phyloP scores from a whole-genome alignment of 305 asterid species.

The Plantago coronopus region DNA sequence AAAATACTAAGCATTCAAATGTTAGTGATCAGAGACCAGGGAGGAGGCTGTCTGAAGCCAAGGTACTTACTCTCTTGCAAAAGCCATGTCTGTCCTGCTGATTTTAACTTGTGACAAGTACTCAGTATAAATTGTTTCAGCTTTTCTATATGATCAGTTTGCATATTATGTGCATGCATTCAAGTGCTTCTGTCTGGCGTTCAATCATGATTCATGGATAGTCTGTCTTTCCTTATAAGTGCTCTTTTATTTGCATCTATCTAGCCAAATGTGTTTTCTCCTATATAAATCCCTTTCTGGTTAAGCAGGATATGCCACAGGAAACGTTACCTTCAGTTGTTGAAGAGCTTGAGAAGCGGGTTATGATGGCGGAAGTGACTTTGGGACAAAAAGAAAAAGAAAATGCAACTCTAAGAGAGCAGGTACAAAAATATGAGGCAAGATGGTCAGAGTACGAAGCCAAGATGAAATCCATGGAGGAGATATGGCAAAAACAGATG shows the following conservation, averaged over 20 bases:
- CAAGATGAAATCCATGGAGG: conserved; percentile 90
- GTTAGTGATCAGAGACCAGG: conserved; percentile 35
- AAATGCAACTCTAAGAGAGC: conserved; percentile 64
- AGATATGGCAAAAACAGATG: conserved; percentile 88
- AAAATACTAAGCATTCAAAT: conserved; percentile 30
- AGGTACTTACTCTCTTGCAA: conserved; percentile 55
- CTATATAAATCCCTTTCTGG: conserved; percentile 14
- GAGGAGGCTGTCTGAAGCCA: conserved; percentile 50
- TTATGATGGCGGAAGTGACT: conserved; percentile 45
- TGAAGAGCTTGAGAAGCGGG: conserved; percentile 70
- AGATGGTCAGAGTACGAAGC: conserved; percentile 74
- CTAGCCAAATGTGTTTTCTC: not conserved
- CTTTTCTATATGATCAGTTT: conserved; percentile 8
- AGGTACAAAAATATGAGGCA: conserved; percentile 54
- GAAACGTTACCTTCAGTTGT: conserved; percentile 47
- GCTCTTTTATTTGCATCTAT: conserved; percentile 1
- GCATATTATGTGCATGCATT: not conserved
- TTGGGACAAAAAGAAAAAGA: conserved; percentile 70
- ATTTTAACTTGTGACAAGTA: not conserved
- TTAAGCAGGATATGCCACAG: conserved; percentile 51
- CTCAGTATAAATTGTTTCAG: not conserved
- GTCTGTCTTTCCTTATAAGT: not conserved
- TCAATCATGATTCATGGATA: not conserved
- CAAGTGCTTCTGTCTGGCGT: not conserved
- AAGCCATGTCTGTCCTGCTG: conserved; percentile 5